phyloP scores from a whole-genome alignment of 768 basidiomycete genomes.

The Leccinum imitatum region DNA sequence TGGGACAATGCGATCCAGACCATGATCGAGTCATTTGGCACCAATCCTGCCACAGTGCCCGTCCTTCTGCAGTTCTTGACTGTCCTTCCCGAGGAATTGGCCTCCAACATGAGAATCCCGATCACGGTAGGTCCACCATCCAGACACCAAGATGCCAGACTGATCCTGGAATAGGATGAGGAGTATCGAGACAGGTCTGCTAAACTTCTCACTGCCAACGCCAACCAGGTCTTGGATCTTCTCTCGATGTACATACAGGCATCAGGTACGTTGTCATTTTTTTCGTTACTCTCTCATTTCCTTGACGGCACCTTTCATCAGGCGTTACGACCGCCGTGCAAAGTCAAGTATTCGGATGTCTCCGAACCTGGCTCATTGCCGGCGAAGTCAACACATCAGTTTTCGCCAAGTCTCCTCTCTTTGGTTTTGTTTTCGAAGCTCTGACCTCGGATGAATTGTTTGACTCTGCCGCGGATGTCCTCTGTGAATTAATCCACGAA shows the following conservation, averaged over 20 bases:
- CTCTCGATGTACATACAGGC: constrained; percentile 89
- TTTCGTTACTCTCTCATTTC: not conserved
- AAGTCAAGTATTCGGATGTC: constrained; percentile 76
- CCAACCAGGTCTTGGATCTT: constrained; percentile 70
- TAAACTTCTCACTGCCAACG: constrained; percentile 64
- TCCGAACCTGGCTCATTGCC: constrained; percentile 84
- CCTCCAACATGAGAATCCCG: constrained; percentile 81
- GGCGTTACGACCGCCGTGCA: constrained; percentile 83
- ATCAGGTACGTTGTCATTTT: constrained; percentile 53
- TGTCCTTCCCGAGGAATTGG: constrained; percentile 86
- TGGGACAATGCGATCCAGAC: constrained; percentile 82
- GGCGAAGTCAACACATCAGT: constrained; percentile 72
- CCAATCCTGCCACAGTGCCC: constrained; percentile 79
- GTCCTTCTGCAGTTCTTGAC: constrained; percentile 87
- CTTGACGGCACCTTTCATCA: constrained; percentile 33
- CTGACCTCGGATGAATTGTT: constrained; percentile 85
- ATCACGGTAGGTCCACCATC: constrained; percentile 64
- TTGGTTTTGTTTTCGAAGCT: constrained; percentile 81
- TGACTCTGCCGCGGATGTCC: constrained; percentile 86
- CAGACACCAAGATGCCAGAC: constrained; percentile 1
- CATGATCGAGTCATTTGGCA: constrained; percentile 84
- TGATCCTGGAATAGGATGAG: constrained; percentile 54
- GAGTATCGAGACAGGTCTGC: constrained; percentile 66
- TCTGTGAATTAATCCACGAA: constrained; percentile 96
- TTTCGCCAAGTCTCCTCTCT: constrained; percentile 75